Evolutionary conservation across 371 early-diverging fungal species (phyloP), one percentile per base, ranked within the genome.

Genomic region (Blastocladiella emersonii): DNA sequence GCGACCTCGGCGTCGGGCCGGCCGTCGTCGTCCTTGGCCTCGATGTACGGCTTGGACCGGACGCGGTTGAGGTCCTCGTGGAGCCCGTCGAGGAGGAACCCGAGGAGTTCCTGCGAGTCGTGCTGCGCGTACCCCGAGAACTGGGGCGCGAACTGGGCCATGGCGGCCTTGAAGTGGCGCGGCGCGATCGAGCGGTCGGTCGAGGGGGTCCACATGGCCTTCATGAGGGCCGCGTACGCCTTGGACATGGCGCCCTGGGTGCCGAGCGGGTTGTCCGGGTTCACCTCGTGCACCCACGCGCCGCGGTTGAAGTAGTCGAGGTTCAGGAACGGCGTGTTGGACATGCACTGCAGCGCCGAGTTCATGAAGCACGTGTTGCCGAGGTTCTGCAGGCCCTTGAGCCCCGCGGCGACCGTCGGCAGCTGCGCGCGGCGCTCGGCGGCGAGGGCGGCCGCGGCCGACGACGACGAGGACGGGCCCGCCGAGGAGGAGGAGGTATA

Each of bases 351-450:
- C 3, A 92, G 65, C 19, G 85, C 85, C 4, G 85, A 81, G 71
- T 88, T 89, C 89, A 92, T 90, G 71, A 85, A 91, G 71, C 93
- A 92, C 0, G 91, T 90, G 68, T 92, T 92, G 56, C 91, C 91
- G 30, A 90, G 73, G 65, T 92, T 92, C 34, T 65, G 67, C 37
- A 90, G 75, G 8, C 91, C 91, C 25, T 73, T 78, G 2, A 78
- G 70, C 10, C 85, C 88, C 1, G 57, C n/a, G 19, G 21, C n/a
- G n/a, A 45, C 48, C 1, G 48, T n/a, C n/a, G n/a, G n/a, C n/a
- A n/a, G n/a, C n/a, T n/a, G n/a, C n/a, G n/a, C n/a, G n/a, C n/a
- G n/a, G n/a, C n/a, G n/a, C n/a, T n/a, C n/a, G n/a, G n/a, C n/a
- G n/a, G n/a, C n/a, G n/a, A n/a, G n/a, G n/a, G n/a, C n/a, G n/a